A percentile compares a stretch with the other conserved stretches of the same genome.
These are phyloP conservation scores for Stagonosporopsis cucurbitacearum DNA, from an alignment of 2,329 filamentous ascomycete genomes.

Conservation along the genomic window DNA sequence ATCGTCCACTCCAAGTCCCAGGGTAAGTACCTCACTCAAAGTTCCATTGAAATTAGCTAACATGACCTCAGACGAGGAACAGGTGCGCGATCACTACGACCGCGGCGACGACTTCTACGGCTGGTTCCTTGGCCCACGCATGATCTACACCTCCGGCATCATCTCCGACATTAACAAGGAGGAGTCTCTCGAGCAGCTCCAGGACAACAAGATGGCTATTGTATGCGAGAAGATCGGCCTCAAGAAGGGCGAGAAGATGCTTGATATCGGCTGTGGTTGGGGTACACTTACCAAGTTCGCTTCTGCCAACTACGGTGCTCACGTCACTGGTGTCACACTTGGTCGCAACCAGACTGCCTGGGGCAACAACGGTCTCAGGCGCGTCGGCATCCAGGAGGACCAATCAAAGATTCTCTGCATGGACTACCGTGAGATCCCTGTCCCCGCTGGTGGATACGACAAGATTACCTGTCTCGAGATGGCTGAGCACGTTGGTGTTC, in stretches of 20 bases:
- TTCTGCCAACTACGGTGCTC: conserved; percentile 86
- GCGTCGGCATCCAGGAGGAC: conserved; percentile 79
- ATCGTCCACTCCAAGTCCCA: conserved; percentile 92
- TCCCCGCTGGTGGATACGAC: conserved; percentile 79
- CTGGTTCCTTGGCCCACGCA: conserved; percentile 97
- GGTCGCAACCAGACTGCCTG: conserved; percentile 96
- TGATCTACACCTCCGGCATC: conserved; percentile 97
- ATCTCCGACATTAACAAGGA: conserved; percentile 87
- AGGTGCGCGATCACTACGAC: conserved; percentile 97
- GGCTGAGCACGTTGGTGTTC: conserved; percentile 97
- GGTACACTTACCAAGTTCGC: conserved; percentile 94
- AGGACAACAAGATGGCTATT: conserved; percentile 95
- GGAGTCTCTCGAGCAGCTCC: conserved; percentile 90
- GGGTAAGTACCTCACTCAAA: conserved; percentile 58
- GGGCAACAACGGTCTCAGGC: conserved; percentile 89
- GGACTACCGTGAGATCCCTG: conserved; percentile 94
- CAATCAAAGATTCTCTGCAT: conserved; percentile 94
- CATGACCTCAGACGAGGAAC: conserved; percentile 78
- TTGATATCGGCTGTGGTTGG: conserved; percentile 98
- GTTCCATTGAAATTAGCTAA: conserved; percentile 32
- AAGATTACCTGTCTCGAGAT: conserved; percentile 98
- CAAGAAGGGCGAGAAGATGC: conserved; percentile 78
- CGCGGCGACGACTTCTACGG: conserved; percentile 97
- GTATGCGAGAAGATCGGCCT: conserved; percentile 96
- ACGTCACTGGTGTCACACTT: conserved; percentile 88